Evolutionary conservation across 192 early-diverging fungal species (phyloP), one percentile per base, ranked within the genome.

Genomic region (Mortierella alpina): DNA sequence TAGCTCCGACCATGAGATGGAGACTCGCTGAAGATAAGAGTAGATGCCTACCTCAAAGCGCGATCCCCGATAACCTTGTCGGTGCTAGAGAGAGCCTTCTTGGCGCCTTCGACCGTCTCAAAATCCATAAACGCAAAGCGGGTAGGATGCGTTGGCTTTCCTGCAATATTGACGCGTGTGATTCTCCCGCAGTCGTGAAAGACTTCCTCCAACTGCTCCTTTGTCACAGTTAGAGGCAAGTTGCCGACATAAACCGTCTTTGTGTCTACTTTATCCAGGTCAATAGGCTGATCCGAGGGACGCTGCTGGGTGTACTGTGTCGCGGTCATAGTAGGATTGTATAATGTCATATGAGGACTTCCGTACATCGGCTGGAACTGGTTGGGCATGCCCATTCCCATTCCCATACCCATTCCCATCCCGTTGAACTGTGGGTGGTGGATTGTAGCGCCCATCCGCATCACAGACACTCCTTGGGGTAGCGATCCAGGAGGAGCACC

Each of bases 41-140:
- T 12, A 23, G 22, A 18, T 18, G 45, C 2, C 10, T 72, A 80
- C 77, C 77, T 80, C 47, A 80, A 45, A 5, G 57, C 68, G 18
- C 77, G 64, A 18, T 80, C 77, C 11, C 77, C 77, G 63, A 80
- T 72, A 20, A 68, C 59, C 55, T 80, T 80, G 54, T 72, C 69
- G 12, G 66, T 80, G 47, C 77, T 80, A 0, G 70, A 23, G 15
- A 80, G 70, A 7, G 77, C 77, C 55, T 80, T 80, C 60, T 68
- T 80, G 4, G 77, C 64, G 6, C 64, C 77, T 18, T 80, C 77
- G 2, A 80, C 50, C 7, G 70, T 72, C 23, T 80, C 77, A 72
- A 80, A 80, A 23, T 80, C 77, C 65, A 80, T 80, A 39, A 80
- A 80, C n/a, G 77, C 77, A 42, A 80, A 80, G 6, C 77, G 69